phyloP scores from a whole-genome alignment of 106 monocot genomes.

The Platanthera guangdongensis region DNA sequence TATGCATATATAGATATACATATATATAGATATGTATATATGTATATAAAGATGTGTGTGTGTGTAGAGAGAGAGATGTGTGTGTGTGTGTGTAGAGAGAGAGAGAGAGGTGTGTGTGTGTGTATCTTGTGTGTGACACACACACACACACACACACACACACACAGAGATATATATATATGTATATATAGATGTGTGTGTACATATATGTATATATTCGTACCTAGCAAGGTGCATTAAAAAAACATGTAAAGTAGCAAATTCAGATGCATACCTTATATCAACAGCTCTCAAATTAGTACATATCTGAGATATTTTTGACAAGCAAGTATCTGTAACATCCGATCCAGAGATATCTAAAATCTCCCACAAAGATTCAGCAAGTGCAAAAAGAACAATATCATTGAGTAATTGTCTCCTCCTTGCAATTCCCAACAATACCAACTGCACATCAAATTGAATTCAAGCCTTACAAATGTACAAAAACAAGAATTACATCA shows the following conservation, averaged over 20 bases:
- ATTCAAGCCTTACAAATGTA: not conserved
- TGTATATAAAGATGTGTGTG: too few species aligned
- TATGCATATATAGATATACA: too few species aligned
- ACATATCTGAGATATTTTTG: conserved; percentile 52
- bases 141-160: too few species aligned
- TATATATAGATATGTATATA: too few species aligned
- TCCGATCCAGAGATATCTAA: conserved; percentile 91
- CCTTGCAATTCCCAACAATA: conserved; percentile 71
- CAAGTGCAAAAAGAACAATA: conserved; percentile 54
- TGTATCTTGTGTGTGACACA: too few species aligned
- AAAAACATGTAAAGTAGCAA: conserved; percentile 1
- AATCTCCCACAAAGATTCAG: conserved; percentile 69
- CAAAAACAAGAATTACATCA: not conserved
- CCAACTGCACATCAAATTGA: conserved; percentile 40
- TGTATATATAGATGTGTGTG: too few species aligned
- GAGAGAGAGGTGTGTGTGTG: too few species aligned
- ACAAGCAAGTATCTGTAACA: conserved; percentile 65
- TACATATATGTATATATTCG: too few species aligned
- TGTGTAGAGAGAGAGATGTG: too few species aligned
- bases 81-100: too few species aligned
- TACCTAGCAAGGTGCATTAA: not conserved
- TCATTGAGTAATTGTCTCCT: conserved; percentile 81
- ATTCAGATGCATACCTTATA: conserved; percentile 53
- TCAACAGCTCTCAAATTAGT: conserved; percentile 61
- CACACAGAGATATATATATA: too few species aligned